Evolutionary conservation across 2,329 filamentous ascomycete species (phyloP).

Genomic region (Xylogone sp.): DNA sequence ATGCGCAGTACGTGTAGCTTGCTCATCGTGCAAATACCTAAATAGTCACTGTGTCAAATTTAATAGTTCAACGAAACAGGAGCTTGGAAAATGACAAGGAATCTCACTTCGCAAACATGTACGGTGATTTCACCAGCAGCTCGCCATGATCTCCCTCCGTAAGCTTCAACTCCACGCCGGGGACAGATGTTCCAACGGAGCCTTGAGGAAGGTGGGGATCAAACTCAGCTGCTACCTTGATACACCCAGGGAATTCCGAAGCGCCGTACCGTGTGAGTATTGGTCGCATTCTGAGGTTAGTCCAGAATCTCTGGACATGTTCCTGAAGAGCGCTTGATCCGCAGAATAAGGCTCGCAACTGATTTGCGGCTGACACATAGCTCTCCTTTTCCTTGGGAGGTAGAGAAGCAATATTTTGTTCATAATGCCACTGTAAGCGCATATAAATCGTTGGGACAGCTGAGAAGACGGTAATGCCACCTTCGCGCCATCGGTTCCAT

Average conservation of each 20-base stretch:
- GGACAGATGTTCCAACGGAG: background rate
- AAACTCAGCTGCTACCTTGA: background rate
- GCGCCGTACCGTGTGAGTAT: background rate
- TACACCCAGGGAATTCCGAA: background rate
- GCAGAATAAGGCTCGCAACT: background rate
- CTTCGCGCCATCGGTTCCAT: conserved; percentile 19
- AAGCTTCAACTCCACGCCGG: background rate
- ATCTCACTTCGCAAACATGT: conserved; percentile 1
- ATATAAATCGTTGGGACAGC: conserved; percentile 33
- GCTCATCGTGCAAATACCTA: conserved; percentile 19
- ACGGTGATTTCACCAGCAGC: background rate
- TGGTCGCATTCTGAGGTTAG: background rate
- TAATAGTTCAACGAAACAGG: no score
- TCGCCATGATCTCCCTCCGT: background rate
- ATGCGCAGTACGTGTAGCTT: conserved; percentile 54
- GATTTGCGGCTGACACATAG: background rate
- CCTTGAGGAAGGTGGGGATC: background rate
- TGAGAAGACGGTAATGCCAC: conserved; percentile 28
- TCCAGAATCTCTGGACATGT: background rate
- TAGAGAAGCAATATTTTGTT: background rate
- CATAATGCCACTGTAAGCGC: conserved; percentile 25
- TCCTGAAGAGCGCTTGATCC: background rate
- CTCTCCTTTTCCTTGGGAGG: background rate
- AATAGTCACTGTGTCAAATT: background rate
- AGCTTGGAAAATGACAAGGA: background rate